Evolutionary conservation across 1,139 yeast genomes (phyloP).

Genomic region (Pichia terricola): DNA sequence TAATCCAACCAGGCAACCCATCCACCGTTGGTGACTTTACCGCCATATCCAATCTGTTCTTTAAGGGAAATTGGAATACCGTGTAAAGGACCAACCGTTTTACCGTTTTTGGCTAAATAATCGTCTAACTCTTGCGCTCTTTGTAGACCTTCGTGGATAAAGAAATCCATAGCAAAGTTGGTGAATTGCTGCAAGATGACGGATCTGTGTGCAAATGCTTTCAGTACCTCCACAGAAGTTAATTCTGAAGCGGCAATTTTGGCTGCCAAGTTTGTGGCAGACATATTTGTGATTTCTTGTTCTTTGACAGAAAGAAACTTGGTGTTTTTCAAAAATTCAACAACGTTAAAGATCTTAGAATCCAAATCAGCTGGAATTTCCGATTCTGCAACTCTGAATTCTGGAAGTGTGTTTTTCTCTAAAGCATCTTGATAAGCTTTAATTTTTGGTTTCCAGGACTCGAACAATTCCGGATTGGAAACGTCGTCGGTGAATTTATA

Average conservation of each 20-base stretch:
- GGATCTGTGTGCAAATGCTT: constrained; percentile 37
- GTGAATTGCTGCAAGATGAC: constrained; percentile 43
- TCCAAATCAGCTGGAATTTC: constrained; percentile 33
- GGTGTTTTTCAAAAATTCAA: constrained; percentile 34
- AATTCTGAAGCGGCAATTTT: constrained; percentile 30
- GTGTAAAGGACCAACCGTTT: constrained; percentile 63
- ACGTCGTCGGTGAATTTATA: constrained; percentile 24
- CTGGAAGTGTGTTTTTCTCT: constrained; percentile 32
- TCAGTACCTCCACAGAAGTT: constrained; percentile 31
- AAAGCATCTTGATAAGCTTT: constrained; percentile 38
- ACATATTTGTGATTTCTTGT: constrained; percentile 37
- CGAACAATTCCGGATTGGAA: constrained; percentile 23
- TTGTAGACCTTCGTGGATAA: constrained; percentile 45
- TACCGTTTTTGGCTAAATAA: constrained; percentile 42
- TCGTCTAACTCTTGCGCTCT: constrained; percentile 49
- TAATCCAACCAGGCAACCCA: constrained; percentile 48
- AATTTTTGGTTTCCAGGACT: constrained; percentile 40
- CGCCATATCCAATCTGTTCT: constrained; percentile 57
- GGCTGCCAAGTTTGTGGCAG: constrained; percentile 31
- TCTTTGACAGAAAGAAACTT: constrained; percentile 37
- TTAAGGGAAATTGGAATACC: constrained; percentile 74
- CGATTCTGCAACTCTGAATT: constrained; percentile 34
- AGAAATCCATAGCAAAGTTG: constrained; percentile 49
- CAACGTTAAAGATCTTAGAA: constrained; percentile 35
- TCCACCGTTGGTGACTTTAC: constrained; percentile 52